A percentile compares a stretch with the other conserved stretches of the same genome.
These are phyloP conservation scores for Pharnaceum exiguum DNA, from an alignment of 148 eudicot species.

Conservation along the genomic window DNA sequence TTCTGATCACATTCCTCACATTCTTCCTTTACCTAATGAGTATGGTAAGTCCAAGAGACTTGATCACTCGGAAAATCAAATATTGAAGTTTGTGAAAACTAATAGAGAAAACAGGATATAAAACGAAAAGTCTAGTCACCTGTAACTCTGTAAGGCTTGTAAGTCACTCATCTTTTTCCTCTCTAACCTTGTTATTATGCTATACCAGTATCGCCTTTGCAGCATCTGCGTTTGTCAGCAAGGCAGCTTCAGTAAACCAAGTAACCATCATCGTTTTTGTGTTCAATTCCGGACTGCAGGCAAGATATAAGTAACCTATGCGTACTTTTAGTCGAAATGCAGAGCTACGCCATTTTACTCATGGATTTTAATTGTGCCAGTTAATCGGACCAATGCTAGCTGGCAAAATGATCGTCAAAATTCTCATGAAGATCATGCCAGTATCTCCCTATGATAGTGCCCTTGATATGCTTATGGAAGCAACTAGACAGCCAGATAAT, in stretches of 20 bases:
- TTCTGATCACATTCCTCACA: constrained; percentile 48
- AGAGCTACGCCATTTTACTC: neutral
- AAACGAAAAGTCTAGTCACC: no score
- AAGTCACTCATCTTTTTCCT: no score
- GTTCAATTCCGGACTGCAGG: constrained; percentile 51
- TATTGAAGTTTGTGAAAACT: no score
- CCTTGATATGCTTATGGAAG: constrained; percentile 40
- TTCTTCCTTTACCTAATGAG: constrained; percentile 60
- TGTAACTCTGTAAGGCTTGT: no score
- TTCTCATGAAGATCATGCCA: constrained; percentile 52
- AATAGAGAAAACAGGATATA: no score
- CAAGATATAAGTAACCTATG: constrained; percentile 28
- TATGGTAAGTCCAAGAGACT: constrained; percentile 64
- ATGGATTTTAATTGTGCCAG: constrained; percentile 20
- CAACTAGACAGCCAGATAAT: constrained; percentile 7
- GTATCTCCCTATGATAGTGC: constrained; percentile 47
- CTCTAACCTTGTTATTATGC: constrained; percentile 16
- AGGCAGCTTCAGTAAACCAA: constrained; percentile 46
- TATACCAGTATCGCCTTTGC: constrained; percentile 59
- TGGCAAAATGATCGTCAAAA: constrained; percentile 34
- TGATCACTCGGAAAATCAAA: no score
- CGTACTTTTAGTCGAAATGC: no score
- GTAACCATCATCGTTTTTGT: constrained; percentile 44
- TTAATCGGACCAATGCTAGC: constrained; percentile 23
- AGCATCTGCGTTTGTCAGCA: constrained; percentile 48